Evolutionary conservation across 768 basidiomycete species (phyloP).

Genomic region (Panaeolus papilionaceus): DNA sequence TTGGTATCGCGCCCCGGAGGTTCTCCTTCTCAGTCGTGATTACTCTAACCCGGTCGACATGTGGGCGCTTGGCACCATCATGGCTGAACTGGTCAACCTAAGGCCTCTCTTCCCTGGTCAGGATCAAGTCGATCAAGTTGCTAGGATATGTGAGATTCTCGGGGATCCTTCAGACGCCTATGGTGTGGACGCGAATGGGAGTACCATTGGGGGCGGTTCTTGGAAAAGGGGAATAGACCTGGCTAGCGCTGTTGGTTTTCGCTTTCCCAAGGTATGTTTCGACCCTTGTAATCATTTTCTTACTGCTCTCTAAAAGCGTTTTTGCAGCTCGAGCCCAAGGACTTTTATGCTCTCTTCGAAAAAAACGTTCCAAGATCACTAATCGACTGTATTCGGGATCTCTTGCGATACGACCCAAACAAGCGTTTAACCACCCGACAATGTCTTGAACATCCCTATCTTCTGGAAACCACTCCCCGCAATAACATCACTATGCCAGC

Average conservation of each 20-base stretch:
- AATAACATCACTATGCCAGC: slow-evolving; percentile 71
- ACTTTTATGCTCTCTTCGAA: slow-evolving; percentile 79
- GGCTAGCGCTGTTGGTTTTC: slow-evolving; percentile 85
- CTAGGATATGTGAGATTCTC: slow-evolving; percentile 88
- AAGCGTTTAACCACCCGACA: slow-evolving; percentile 84
- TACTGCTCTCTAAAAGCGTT: slow-evolving; percentile 17
- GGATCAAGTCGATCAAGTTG: slow-evolving; percentile 92
- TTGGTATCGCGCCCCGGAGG: slow-evolving; percentile 99
- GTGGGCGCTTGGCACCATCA: slow-evolving; percentile 99
- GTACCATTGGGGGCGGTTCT: slow-evolving; percentile 81
- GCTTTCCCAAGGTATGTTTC: slow-evolving; percentile 82
- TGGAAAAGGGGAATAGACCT: slow-evolving; percentile 89
- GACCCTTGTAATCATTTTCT: background rate
- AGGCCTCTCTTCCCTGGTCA: slow-evolving; percentile 95
- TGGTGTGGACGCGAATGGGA: slow-evolving; percentile 73
- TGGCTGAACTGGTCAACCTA: slow-evolving; percentile 95
- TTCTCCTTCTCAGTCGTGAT: slow-evolving; percentile 87
- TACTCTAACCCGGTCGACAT: slow-evolving; percentile 98
- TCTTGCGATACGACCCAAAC: slow-evolving; percentile 92
- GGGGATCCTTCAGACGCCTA: slow-evolving; percentile 91
- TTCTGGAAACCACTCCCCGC: slow-evolving; percentile 76
- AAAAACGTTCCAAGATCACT: slow-evolving; percentile 78
- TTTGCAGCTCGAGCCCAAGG: slow-evolving; percentile 65
- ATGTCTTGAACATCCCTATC: slow-evolving; percentile 90
- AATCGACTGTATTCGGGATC: slow-evolving; percentile 89